These are phyloP conservation scores for Didymella sp. DNA, from an alignment of 2,329 filamentous ascomycete species.

Conservation along the genomic window DNA sequence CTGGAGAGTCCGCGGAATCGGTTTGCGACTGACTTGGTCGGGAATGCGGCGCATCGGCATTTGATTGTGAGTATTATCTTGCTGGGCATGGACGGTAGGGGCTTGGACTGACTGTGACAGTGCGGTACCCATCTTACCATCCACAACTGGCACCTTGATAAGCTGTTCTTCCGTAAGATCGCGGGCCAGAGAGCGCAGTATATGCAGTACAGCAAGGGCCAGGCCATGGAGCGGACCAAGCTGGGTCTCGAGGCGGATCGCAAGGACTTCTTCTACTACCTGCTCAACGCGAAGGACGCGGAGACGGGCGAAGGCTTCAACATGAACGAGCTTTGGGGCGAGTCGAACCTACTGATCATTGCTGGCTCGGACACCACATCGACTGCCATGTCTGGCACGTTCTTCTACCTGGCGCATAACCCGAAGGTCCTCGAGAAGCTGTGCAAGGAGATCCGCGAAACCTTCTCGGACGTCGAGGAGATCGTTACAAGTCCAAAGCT, in stretches of 20 bases:
- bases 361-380: constrained; percentile 57
- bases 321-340: constrained; percentile 57
- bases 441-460: constrained; percentile 43
- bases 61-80: constrained; percentile 48
- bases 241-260: constrained; percentile 50
- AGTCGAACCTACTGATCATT: constrained; percentile 59
- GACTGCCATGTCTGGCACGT: constrained; percentile 50
- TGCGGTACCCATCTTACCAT: constrained; percentile 55
- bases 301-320: constrained; percentile 54
- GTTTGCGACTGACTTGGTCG: constrained; percentile 52
- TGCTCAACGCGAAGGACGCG: constrained; percentile 56
- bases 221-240: constrained; percentile 54
- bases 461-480: constrained; percentile 48
- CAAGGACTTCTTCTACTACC: constrained; percentile 59
- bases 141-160: constrained; percentile 53
- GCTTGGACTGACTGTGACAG: constrained; percentile 27
- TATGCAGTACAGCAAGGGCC: constrained; percentile 54
- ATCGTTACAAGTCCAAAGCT: constrained; percentile 47
- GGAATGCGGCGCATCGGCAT: constrained; percentile 55
- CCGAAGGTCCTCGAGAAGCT: constrained; percentile 42
- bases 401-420: constrained; percentile 56
- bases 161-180: constrained; percentile 55
- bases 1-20: constrained; percentile 51
- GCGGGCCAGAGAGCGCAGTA: constrained; percentile 51
- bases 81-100: no score